Evolutionary conservation across 169 alveolate genomes (phyloP).

Genomic region (Plasmodium relictum): DNA sequence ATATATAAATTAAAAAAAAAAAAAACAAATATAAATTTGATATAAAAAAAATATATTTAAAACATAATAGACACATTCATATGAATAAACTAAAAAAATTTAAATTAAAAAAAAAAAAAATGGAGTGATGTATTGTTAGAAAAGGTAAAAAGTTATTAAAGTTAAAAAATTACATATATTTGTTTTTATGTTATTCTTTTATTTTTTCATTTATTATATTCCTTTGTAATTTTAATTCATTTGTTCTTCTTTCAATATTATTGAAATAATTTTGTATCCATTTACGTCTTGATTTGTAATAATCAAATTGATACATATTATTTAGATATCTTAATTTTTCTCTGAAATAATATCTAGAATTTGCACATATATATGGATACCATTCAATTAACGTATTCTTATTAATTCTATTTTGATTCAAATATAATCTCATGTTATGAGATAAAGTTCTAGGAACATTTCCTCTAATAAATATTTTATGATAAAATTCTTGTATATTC

Average conservation of each 20-base stretch:
- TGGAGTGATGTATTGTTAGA: background rate
- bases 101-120: background rate
- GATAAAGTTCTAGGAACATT: constrained; percentile 87
- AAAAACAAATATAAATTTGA: too few relatives aligned
- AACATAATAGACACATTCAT: background rate
- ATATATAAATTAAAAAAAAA: too few relatives aligned
- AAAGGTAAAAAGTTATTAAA: background rate
- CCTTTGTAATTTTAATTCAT: constrained; percentile 46
- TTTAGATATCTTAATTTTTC: constrained; percentile 61
- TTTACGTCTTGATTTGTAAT: constrained; percentile 37
- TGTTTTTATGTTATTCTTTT: background rate
- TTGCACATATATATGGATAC: constrained; percentile 88
- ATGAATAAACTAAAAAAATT: background rate
- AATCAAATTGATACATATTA: constrained; percentile 41
- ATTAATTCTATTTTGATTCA: constrained; percentile 82
- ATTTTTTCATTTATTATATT: background rate
- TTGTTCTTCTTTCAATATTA: constrained; percentile 26
- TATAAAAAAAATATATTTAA: too few relatives aligned
- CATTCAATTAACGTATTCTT: constrained; percentile 81
- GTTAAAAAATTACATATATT: background rate
- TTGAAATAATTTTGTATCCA: constrained; percentile 61
- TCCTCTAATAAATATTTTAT: constrained; percentile 85
- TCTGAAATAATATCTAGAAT: constrained; percentile 81
- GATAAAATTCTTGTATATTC: constrained; percentile 88
- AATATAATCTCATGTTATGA: constrained; percentile 82